Base-by-base conservation (phyloP, 805 yeast species). In the Candida nitratophila region DNA sequence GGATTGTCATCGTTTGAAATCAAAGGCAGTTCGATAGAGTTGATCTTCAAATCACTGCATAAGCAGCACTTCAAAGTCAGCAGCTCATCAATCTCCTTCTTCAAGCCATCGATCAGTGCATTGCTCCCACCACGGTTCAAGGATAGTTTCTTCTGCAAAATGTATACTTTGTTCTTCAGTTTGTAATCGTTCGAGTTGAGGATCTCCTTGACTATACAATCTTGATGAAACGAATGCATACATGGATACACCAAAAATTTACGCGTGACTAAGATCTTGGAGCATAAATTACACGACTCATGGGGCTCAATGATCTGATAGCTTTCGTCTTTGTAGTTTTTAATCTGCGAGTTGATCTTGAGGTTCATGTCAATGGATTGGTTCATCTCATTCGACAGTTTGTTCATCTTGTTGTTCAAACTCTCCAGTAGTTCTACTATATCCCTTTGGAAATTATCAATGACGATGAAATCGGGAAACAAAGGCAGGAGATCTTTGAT, bases 181-280 rank as follows among this genome's bases (percentile, higher is more conserved):
- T 78, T 71, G 57, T 81, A 82, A 51, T 87, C 88, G 37, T 79
- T 80, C 27, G 83, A 79, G 31, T 70, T 68, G 42, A 83, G 57
- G 30, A 84, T 76, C 33, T 67, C 67, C 45, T 76, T 74, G 7
- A 84, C 76, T n/a, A 88, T 61, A 65, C 99, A 93, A 58, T 89
- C 96, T 42, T 81, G 81, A 58, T 93, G 98, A 64, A 86, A 85
- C 5, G 86, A 78, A 60, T 93, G 99, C 45, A 77, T 83, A 59
- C 99, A 93, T 0, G 96, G 96, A 57, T 87, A 93, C 5, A 81
- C 78, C 43, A 82, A 73, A 52, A 89, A 89, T 56, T 79, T 84
- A 45, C 88, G 75, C 4, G 81, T 76, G 3, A 87, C 73, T 38
- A 91, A 66, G 9, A 93, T 73, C 51, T 74, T 74, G n/a, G 69